Base-by-base conservation (phyloP, 2,329 filamentous ascomycete genomes). In the Aschersonia sp. region DNA sequence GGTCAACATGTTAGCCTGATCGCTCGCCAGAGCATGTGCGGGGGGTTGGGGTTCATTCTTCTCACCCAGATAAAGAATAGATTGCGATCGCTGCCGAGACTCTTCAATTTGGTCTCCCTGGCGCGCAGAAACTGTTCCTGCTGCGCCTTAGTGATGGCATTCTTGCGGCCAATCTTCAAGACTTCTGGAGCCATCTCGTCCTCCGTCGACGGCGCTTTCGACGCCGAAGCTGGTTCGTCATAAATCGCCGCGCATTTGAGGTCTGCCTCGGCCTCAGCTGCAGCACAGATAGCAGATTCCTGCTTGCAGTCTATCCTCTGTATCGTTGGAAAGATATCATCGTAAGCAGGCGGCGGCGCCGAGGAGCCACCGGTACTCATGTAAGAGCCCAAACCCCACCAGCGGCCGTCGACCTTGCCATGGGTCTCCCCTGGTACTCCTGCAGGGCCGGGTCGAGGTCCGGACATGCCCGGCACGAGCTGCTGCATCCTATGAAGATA, bases 331-430 rank as follows among this genome's bases (percentile, higher is more conserved):
- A 80, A 92, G 31, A 92, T 77, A 45, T 89, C 86, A 47, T 89
- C 81, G 54, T 92, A 92, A 0, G 86, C 77, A 7, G 86, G 86
- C 6, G 85, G 85, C 32, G 76, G 70, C 4, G 71, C 67, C 7
- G 76, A 64, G 31, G 38, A 30, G 40, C 65, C 66, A 28, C 65
- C 68, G 12, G 20, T 20, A 20, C 67, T 65, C 55, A 73, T 70
- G 40, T 72, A 65, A 6, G 78, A 78, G 43, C 82, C 73, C 31
- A 82, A 66, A 58, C 84, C 80, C 77, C 80, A 85, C 82, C 83
- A 85, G 51, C 74, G 73, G 54, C 70, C 70, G 47, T 79, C 74
- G 48, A 69, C 61, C 47, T 72, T 73, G 40, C 62, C 52, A 45
- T 62, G 50, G 30, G 65, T 59, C 31, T 65, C 64, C 12, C 58